Base-by-base conservation (phyloP, 495 filamentous ascomycete genomes). In the Aspergillus diversus region DNA sequence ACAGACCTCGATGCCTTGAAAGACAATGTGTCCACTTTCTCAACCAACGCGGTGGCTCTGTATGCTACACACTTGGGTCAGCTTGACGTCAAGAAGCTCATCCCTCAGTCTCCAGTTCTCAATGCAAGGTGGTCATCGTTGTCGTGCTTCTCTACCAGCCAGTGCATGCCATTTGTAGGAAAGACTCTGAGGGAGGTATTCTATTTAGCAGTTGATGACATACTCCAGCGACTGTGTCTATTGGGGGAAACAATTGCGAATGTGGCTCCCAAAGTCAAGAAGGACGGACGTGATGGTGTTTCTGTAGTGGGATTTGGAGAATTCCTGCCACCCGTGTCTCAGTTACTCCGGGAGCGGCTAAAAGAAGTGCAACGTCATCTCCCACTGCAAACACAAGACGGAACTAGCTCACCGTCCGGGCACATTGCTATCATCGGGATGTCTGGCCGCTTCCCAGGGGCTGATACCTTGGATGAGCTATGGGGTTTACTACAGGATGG, bases 361-460 rank as follows among this genome's bases (percentile, higher is more conserved):
- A 27, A 27, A 50, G 47, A 50, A 49, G 46, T 31, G 47, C 5
- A 6, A 1, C 13, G 47, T 6, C n/a, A 50, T 50, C 16, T 8
- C 16, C 47, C 47, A 50, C 47, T 6, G 5, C n/a, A 17, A 5
- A 27, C 16, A 6, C 5, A 17, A 5, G 47, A 50, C 47, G 47
- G 27, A 50, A 31, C n/a, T 50, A 1, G 16, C 9, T 49, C 46
- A 16, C 8, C 15, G 15, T 9, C 47, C 3, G 16, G 27, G 21
- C 16, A 31, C 6, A 55, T 61, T 34, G 59, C 59, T 2, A 35
- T 55, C 0, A 51, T 61, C 16, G 50, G 59, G 13, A 61, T 61
- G 50, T 33, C 59, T 7, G 59, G 59, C 15, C 50, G 59, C 8
- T 61, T 61, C 33, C 59, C 59, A 34, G 42, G 32, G 6, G 53